Conservation (phyloP, 116 monocot species). For the Posidonia oceanica region DNA sequence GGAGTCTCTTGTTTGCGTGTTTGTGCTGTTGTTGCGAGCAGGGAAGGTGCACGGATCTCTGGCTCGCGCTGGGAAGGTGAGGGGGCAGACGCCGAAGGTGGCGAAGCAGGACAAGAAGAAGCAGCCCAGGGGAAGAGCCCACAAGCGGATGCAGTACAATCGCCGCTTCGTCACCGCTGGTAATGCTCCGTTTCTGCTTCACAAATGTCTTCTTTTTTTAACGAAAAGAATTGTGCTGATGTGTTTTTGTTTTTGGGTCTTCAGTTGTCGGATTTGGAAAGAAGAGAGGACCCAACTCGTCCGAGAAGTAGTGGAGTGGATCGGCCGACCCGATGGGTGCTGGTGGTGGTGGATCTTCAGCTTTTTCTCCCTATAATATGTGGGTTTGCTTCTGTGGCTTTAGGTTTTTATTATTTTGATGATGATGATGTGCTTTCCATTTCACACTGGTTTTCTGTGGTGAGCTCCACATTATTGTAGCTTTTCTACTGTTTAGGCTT, state of each 20-base stretch:
- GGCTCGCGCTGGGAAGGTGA: constrained; percentile 87
- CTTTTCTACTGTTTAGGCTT: no score
- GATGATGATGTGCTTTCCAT: no score
- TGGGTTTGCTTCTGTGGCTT: no score
- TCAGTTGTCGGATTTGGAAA: constrained; percentile 71
- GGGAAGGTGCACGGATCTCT: constrained; percentile 95
- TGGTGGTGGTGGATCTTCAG: no score
- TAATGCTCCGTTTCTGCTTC: not conserved
- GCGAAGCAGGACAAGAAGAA: constrained; percentile 96
- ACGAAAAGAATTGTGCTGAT: not conserved
- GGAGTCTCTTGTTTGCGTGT: no score
- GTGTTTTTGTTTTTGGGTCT: not conserved
- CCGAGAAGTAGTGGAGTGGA: constrained; percentile 35
- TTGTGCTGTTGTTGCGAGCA: constrained; percentile 2
- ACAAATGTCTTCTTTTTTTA: not conserved
- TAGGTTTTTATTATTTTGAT: no score
- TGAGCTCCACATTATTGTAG: no score
- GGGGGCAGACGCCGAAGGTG: constrained; percentile 91
- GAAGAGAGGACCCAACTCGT: constrained; percentile 75
- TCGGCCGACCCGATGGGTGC: no score
- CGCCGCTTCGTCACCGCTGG: constrained; percentile 89
- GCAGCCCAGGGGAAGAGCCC: constrained; percentile 76
- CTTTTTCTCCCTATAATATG: no score
- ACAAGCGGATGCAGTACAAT: constrained; percentile 94
- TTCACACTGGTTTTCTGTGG: no score